Evolutionary conservation across 176 grass and related monocot genomes (phyloP).

Genomic region (Eragrostis curvula): DNA sequence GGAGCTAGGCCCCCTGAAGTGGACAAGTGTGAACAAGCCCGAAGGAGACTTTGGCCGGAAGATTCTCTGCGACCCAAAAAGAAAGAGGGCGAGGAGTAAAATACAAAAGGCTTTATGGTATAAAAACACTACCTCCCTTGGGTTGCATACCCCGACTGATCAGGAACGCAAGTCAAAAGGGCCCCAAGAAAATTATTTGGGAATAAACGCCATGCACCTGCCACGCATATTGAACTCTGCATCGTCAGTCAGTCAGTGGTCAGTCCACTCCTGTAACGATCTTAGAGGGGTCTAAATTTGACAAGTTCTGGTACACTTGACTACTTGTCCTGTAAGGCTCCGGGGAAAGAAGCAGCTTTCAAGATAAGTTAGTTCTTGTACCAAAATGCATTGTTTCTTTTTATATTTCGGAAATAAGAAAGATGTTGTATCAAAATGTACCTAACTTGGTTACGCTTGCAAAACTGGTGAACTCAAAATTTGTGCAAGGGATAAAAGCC

Average conservation of each 20-base stretch:
- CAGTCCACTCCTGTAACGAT: slow-evolving; percentile 46
- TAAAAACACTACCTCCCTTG: slow-evolving; percentile 11
- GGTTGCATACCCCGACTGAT: not conserved
- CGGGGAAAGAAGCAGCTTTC: not conserved
- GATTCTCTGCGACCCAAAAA: slow-evolving; percentile 32
- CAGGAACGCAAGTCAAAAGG: slow-evolving; percentile 37
- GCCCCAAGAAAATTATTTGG: slow-evolving; percentile 7
- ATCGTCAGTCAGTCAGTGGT: slow-evolving; percentile 18
- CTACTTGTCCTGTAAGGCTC: not conserved
- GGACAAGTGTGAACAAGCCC: slow-evolving; percentile 34
- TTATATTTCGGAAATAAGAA: too few species aligned
- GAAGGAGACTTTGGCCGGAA: slow-evolving; percentile 15
- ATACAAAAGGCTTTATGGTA: not conserved
- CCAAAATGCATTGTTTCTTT: too few species aligned
- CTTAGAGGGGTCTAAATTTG: too few species aligned
- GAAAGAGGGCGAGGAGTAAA: not conserved
- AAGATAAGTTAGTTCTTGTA: too few species aligned
- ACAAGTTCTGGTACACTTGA: not conserved
- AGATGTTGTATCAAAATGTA: not conserved
- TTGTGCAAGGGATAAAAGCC: too few species aligned
- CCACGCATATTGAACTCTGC: slow-evolving; percentile 21
- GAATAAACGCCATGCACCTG: slow-evolving; percentile 31
- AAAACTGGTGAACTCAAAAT: not conserved
- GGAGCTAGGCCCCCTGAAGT: not conserved
- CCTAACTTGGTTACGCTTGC: not conserved